Evolutionary conservation across 2,329 filamentous ascomycete species (phyloP).

Genomic region (Macrophomina phaseolina): DNA sequence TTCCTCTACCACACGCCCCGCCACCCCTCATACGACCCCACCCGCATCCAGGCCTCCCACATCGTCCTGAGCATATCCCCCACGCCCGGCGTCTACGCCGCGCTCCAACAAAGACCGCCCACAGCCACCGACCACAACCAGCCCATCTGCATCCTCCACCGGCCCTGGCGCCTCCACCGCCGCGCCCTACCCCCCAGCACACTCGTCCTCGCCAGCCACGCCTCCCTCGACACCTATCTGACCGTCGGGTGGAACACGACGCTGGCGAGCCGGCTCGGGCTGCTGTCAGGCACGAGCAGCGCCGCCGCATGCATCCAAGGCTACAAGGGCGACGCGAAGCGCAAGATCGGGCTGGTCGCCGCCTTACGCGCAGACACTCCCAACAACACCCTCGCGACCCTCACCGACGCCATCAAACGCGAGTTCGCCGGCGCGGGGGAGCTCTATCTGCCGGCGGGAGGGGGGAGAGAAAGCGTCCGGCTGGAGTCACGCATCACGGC

Average conservation of each 20-base stretch:
- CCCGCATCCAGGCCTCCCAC: conserved; percentile 39
- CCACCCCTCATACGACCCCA: conserved; percentile 29
- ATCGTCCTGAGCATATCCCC: conserved; percentile 41
- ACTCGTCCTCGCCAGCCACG: conserved; percentile 44
- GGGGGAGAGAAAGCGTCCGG: not conserved
- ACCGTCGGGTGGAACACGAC: conserved; percentile 47
- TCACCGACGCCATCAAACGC: conserved; percentile 31
- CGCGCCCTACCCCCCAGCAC: conserved; percentile 36
- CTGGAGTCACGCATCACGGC: conserved; percentile 27
- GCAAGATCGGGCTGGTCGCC: conserved; percentile 47
- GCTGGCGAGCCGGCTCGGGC: conserved; percentile 40
- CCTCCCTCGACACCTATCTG: conserved; percentile 45
- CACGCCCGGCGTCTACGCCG: conserved; percentile 38
- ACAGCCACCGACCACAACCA: conserved; percentile 23
- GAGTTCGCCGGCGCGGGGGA: conserved; percentile 38
- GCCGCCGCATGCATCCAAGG: conserved; percentile 44
- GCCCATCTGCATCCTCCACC: conserved; percentile 40
- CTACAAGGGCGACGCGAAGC: conserved; percentile 46
- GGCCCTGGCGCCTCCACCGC: conserved; percentile 40
- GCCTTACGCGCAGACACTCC: conserved; percentile 21
- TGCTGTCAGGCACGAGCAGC: conserved; percentile 32
- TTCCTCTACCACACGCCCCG: conserved; percentile 42
- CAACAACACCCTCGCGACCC: not conserved
- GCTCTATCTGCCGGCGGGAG: conserved; percentile 23
- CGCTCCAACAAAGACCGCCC: conserved; percentile 31